These are phyloP conservation scores for Diaporthe nobilis DNA, from an alignment of 2,329 filamentous ascomycete genomes.

Conservation along the genomic window DNA sequence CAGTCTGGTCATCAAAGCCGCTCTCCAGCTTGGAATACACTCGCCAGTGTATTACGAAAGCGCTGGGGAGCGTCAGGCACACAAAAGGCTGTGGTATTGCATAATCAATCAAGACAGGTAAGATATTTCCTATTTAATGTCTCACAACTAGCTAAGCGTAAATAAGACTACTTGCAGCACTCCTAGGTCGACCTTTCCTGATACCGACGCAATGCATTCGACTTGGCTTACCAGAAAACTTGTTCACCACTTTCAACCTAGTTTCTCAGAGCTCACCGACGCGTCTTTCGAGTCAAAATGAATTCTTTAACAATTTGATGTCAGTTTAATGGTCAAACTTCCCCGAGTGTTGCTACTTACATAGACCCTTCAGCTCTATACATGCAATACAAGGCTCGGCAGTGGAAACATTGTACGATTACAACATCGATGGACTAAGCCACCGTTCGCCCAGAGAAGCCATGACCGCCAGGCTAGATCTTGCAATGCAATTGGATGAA, in stretches of 20 bases:
- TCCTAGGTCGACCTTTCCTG: conserved; percentile 3
- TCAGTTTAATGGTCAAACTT: background rate
- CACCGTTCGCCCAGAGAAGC: background rate
- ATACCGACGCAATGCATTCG: background rate
- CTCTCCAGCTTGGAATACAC: conserved; percentile 9
- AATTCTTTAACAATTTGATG: background rate
- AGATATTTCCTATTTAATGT: background rate
- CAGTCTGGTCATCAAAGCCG: background rate
- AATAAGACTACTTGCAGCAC: background rate
- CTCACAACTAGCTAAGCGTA: background rate
- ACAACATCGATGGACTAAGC: background rate
- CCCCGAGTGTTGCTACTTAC: background rate
- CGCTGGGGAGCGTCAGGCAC: background rate
- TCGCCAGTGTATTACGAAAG: background rate
- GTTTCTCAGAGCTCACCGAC: no score
- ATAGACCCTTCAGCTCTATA: background rate
- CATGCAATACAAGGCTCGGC: background rate
- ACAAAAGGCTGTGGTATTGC: background rate
- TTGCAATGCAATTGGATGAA: background rate
- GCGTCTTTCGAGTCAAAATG: no score
- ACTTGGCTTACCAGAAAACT: background rate
- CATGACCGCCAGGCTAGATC: background rate
- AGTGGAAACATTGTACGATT: background rate
- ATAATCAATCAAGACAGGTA: conserved; percentile 20
- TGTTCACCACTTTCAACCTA: background rate